Base-by-base conservation (phyloP, 495 filamentous ascomycete species). In the Hyaloscypha finlandica region DNA sequence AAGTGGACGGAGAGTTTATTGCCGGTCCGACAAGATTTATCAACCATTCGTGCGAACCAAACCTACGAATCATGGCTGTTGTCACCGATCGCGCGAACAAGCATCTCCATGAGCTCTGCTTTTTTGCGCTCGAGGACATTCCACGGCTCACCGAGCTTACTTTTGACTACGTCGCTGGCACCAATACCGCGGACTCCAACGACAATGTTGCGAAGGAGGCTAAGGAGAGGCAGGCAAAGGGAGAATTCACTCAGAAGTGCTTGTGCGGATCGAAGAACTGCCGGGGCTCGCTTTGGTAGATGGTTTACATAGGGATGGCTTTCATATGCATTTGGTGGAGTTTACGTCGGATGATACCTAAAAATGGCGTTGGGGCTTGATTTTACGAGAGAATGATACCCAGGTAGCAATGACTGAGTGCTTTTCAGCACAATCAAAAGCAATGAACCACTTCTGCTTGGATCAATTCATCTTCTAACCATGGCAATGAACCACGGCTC, bases 41-140 rank as follows among this genome's bases (percentile, higher is more conserved):
- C 74, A 92, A 91, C 70, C 91, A 93, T 71, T 88, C 84, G 25
- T 94, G 91, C 74, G 78, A 86, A 0, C 79, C 88, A 0, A 88
- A 97, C 71, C 89, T 92, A 77, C 84, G 89, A 35, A 91, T 93
- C 62, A 92, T 94, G 70, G 88, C 92, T 0, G 91, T 95, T 0
- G 91, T 92, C 8, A 89, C 87, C 20, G 91, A 92, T 68, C 88
- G 91, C 56, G 83, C 85, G 4, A 92, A 97, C 66, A 81, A 86
- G 32, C 81, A 84, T 16, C 80, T 97, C 12, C 96, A 97, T 72
- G 90, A 97, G 65, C 78, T 99, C 3, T 94, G 92, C 0, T 88
- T 97, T 68, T 99, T 99, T 68, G 90, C 94, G 0, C 77, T 87
- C 8, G 74, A 82, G 9, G 86, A 91, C 39, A 92, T 99, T 32